Percentiles rank a stretch among this genome's conserved stretches.
These are phyloP conservation scores for Paraleonurus japonicus DNA, from an alignment of 257 asterid genomes.

Conservation along the genomic window DNA sequence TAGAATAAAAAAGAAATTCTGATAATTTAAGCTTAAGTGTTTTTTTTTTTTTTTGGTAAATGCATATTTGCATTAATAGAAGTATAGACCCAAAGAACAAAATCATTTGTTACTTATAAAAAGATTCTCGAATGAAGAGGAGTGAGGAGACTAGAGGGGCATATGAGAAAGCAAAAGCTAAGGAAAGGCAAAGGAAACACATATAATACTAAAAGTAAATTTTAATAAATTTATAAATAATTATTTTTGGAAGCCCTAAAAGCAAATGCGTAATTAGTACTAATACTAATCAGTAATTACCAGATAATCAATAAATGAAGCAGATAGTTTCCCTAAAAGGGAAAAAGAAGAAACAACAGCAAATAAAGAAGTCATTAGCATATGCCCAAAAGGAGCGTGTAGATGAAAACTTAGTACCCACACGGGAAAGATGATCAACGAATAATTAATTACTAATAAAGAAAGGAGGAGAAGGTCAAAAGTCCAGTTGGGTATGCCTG, in stretches of 20 bases:
- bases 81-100: background rate
- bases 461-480: background rate
- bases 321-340: background rate
- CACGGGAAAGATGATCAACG: background rate
- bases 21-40: too few relatives aligned
- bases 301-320: background rate
- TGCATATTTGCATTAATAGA: too few relatives aligned
- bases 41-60: too few relatives aligned
- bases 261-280: background rate
- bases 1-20: too few relatives aligned
- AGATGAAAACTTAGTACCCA: background rate
- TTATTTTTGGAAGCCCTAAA: background rate
- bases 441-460: background rate
- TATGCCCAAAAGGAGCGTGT: background rate
- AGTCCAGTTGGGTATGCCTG: slow-evolving; percentile 18
- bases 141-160: background rate
- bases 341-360: background rate
- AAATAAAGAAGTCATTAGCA: background rate
- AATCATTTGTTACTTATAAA: background rate
- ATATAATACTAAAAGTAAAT: background rate
- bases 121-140: background rate
- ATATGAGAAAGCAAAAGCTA: background rate
- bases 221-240: background rate
- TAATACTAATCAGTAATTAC: background rate
- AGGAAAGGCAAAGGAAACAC: background rate